Conservation (phyloP, 1,139 yeast genomes). For the Candida dubliniensis region DNA sequence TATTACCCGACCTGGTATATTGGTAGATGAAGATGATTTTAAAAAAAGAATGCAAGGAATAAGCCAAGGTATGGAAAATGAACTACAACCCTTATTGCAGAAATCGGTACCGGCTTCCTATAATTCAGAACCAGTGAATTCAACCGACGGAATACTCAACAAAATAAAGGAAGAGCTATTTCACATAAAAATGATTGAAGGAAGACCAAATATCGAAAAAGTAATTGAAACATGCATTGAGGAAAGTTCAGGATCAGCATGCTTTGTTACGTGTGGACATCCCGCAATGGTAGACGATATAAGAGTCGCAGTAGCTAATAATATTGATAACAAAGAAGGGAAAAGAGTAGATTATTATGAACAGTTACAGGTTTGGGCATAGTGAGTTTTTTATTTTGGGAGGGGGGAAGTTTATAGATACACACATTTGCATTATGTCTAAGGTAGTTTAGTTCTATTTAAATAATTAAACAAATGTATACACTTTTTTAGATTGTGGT, state of each 20-base stretch:
- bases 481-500: too few relatives aligned
- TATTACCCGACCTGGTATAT: slow-evolving; percentile 39
- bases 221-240: slow-evolving; percentile 37
- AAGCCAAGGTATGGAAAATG: background rate
- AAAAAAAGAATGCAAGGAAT: background rate
- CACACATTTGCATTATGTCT: too few relatives aligned
- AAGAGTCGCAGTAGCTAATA: slow-evolving; percentile 31
- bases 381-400: background rate
- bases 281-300: slow-evolving; percentile 52
- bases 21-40: slow-evolving; percentile 5
- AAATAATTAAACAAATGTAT: too few relatives aligned
- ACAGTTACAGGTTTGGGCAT: slow-evolving; percentile 46
- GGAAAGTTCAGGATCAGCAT: slow-evolving; percentile 41
- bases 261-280: slow-evolving; percentile 51
- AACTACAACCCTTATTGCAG: slow-evolving; percentile 2
- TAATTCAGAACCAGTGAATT: slow-evolving; percentile 6
- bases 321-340: slow-evolving; percentile 25
- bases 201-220: slow-evolving; percentile 43
- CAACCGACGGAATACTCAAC: background rate
- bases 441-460: too few relatives aligned
- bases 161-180: slow-evolving; percentile 13
- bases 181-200: slow-evolving; percentile 42
- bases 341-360: slow-evolving; percentile 50
- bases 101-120: slow-evolving; percentile 6
- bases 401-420: too few relatives aligned